Conservation (phyloP, 2,329 filamentous ascomycete species). For the Pseudogymnoascus sp. region DNA sequence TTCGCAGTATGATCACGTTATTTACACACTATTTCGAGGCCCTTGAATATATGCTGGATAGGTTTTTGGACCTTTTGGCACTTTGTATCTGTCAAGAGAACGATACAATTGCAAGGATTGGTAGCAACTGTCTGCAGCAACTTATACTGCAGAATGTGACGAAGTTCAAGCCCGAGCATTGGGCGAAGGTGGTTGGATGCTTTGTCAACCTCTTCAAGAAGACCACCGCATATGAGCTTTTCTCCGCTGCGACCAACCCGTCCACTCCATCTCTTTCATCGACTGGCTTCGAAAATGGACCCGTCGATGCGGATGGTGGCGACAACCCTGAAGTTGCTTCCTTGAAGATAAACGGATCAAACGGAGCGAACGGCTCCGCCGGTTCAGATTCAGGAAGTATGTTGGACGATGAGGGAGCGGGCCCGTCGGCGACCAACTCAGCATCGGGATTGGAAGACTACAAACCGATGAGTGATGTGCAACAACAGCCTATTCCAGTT, state of each 20-base stretch:
- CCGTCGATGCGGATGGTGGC: slow-evolving; percentile 15
- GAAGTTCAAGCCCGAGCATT: slow-evolving; percentile 81
- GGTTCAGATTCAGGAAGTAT: slow-evolving; percentile 24
- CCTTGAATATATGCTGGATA: slow-evolving; percentile 93
- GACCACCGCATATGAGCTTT: slow-evolving; percentile 90
- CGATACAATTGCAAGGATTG: slow-evolving; percentile 94
- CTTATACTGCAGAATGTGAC: slow-evolving; percentile 92
- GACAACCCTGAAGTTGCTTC: slow-evolving; percentile 33
- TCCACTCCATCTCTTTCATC: slow-evolving; percentile 40
- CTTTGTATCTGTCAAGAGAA: slow-evolving; percentile 99
- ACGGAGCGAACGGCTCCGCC: slow-evolving; percentile 34
- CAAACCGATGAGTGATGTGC: slow-evolving; percentile 63
- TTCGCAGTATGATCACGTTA: slow-evolving; percentile 96
- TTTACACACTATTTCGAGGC: slow-evolving; percentile 98
- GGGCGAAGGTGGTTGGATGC: slow-evolving; percentile 87
- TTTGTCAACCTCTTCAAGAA: slow-evolving; percentile 94
- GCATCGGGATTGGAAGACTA: slow-evolving; percentile 60
- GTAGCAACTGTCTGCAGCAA: slow-evolving; percentile 95
- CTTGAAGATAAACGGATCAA: slow-evolving; percentile 50
- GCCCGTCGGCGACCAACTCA: slow-evolving; percentile 18
- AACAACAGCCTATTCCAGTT: slow-evolving; percentile 84
- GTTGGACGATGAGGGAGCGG: slow-evolving; percentile 24
- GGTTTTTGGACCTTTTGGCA: slow-evolving; percentile 89
- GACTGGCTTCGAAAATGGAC: slow-evolving; percentile 44
- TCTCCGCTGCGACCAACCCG: slow-evolving; percentile 64